Evolutionary conservation across 495 filamentous ascomycete genomes (phyloP).

Genomic region (Monascus purpureus): DNA sequence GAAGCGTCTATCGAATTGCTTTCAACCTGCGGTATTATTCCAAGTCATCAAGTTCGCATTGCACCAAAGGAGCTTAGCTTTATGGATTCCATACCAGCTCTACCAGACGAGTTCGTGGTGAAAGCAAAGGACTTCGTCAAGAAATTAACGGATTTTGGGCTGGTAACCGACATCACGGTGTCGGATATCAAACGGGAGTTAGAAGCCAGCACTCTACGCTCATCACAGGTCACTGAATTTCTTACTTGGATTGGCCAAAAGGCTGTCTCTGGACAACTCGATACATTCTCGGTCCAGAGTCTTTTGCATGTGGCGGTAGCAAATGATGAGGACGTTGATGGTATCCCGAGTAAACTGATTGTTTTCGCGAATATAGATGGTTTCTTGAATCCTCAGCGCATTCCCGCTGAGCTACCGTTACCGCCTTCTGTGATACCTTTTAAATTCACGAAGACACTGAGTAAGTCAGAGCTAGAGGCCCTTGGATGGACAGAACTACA

Average conservation of each 20-base stretch:
- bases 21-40: conserved; percentile 71
- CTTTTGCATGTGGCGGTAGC: conserved; percentile 73
- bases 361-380: conserved; percentile 58
- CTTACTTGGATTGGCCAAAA: conserved; percentile 67
- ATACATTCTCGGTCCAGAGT: conserved; percentile 41
- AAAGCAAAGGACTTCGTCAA: conserved; percentile 54
- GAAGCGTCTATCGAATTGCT: conserved; percentile 71
- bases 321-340: conserved; percentile 49
- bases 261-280: conserved; percentile 51
- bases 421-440: conserved; percentile 77
- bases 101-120: conserved; percentile 59
- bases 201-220: conserved; percentile 56
- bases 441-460: conserved; percentile 51
- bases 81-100: conserved; percentile 75
- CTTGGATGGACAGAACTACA: conserved; percentile 75
- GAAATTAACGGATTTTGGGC: conserved; percentile 61
- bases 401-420: conserved; percentile 69
- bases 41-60: conserved; percentile 62
- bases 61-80: conserved; percentile 76
- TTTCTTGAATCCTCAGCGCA: conserved; percentile 58
- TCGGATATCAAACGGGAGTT: conserved; percentile 74
- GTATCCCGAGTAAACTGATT: conserved; percentile 49
- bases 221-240: conserved; percentile 63
- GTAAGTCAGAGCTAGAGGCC: conserved; percentile 49
- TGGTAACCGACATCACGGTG: conserved; percentile 74